These are phyloP conservation scores for Vairimorpha necatrix DNA, from an alignment of 371 early-diverging fungal species.

Conservation along the genomic window DNA sequence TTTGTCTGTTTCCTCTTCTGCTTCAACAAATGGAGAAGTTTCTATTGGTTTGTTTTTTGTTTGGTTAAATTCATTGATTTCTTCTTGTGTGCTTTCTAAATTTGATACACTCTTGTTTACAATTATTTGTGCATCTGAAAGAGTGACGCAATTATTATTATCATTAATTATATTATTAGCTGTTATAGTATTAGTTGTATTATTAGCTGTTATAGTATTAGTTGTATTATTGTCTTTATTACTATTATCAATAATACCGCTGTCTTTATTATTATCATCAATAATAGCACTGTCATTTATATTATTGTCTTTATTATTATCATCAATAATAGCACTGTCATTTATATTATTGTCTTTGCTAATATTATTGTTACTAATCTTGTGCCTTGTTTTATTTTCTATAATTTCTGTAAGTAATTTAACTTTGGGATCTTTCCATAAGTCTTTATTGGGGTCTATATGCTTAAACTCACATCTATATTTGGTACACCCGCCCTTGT, in stretches of 20 bases:
- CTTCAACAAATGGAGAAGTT: too few relatives aligned
- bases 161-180: not conserved
- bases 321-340: not conserved
- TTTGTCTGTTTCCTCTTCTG: too few relatives aligned
- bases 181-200: not conserved
- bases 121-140: slow-evolving; percentile 5
- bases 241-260: too few relatives aligned
- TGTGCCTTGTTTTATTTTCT: not conserved
- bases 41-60: too few relatives aligned
- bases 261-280: too few relatives aligned
- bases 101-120: too few relatives aligned
- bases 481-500: slow-evolving; percentile 58
- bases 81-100: too few relatives aligned
- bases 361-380: too few relatives aligned
- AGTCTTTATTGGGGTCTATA: slow-evolving; percentile 44
- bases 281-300: not conserved
- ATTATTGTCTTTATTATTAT: not conserved
- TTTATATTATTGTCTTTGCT: too few relatives aligned
- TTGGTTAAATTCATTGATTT: too few relatives aligned
- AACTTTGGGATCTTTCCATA: slow-evolving; percentile 52
- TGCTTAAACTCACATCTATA: slow-evolving; percentile 62
- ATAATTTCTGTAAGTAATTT: slow-evolving; percentile 10
- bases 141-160: not conserved
- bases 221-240: too few relatives aligned
- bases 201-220: not conserved